Evolutionary conservation across 441 rosid species (phyloP), one percentile per base, ranked within the genome.

Genomic region (Arabidopsis lyrata): DNA sequence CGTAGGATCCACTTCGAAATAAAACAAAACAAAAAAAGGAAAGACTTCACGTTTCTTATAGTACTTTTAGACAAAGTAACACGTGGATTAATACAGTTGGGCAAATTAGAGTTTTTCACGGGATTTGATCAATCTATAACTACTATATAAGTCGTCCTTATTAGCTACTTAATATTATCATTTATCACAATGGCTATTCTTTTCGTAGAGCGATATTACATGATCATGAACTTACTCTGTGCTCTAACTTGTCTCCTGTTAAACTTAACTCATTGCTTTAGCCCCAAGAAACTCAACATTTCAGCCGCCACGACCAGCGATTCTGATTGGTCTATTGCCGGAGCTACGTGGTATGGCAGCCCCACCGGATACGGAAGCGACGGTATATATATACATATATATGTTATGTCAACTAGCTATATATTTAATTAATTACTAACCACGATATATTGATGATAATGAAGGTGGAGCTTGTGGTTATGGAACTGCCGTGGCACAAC

Each of bases 301-400:
- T 83, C 92, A 3, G 67, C 68, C 42, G 69, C 70, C 9, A 48
- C 18, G 1, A 16, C 74, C 16, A 14, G 32, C 6, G 57, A 18
- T 6, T 73, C 82, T 5, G 78, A 42, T 14, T 92, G 93, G 95
- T 83, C 85, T 20, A 73, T 78, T 0, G 94, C 90, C 1, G 87
- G 78, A 1, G 97, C 93, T 11, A 93, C 95, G 3, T 92, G 85
- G 90, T 90, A 90, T 16, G 98, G 98, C 3, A 57, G 66, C 55
- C 74, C 92, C 49, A 55, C 58, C 1, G 95, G 95, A 4, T 86
- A 78, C 8, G 97, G 98, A 64, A 84, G 78, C 34, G 88, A 82
- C 20, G 95, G 97, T 93, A 83, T 24, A 41, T 31, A 38, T 22
- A 47, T 6, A 70, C n/a, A 47, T 2, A 48, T 27, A 13, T 18